Base-by-base conservation (phyloP, 2,329 filamentous ascomycete species). In the Atkinsonella texensis region DNA sequence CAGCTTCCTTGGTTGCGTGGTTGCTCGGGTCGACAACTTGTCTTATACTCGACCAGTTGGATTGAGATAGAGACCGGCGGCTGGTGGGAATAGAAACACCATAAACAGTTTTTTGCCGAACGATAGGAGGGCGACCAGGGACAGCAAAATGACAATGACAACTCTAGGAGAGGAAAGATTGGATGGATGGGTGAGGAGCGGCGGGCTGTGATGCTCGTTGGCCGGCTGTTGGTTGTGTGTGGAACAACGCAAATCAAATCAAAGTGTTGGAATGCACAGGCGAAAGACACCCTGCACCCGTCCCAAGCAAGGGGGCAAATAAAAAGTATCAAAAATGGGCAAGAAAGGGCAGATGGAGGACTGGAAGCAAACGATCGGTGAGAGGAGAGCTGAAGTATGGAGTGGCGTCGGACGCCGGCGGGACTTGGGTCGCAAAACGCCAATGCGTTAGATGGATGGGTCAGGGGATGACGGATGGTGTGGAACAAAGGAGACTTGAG, bases 241-340 rank as follows among this genome's bases (percentile, higher is more conserved):
- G 46, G 20, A 49, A 42, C 2, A 13, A 11, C 11, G 2, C 12
- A 15, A 42, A 35, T 18, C 9, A 9, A 23, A 40, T 28, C 17
- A 41, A 33, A 32, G 48, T 8, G 39, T 31, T 50, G 48, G 41
- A 45, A 50, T 45, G 48, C 17, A 47, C 18, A 33, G 31, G 11
- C 17, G 15, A 50, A 31, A 35, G 46, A 48, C n/a, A 40, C 18
- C 7, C 23, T 32, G 47, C 18, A 32, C 20, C 47, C 47, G 31
- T 44, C 40, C 40, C 48, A 44, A n/a, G 48, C 40, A 50, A 50
- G 47, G 48, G 48, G 39, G 48, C 20, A 23, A 28, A 17, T 13
- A 11, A 18, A 23, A 42, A 28, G 20, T 28, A 45, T 45, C 20
- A 23, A 23, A 23, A 23, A 23, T 4, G 20, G 20, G 20, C 20